These are phyloP conservation scores for Pseudonitzschia multistriata DNA, from an alignment of 108 stramenopile species.

Conservation along the genomic window DNA sequence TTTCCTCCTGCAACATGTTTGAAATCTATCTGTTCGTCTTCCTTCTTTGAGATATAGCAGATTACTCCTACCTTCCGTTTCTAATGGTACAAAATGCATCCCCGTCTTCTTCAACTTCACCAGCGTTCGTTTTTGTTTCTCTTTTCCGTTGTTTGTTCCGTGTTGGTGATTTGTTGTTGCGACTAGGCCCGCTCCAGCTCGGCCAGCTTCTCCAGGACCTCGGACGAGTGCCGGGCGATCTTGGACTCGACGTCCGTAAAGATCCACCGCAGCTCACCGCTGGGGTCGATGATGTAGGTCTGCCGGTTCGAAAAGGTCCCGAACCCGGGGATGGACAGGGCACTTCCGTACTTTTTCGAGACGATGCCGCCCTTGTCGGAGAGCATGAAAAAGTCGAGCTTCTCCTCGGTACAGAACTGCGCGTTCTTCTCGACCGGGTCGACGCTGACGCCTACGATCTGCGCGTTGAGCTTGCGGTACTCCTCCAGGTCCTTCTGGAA, in stretches of 20 bases:
- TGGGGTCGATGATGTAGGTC: constrained; percentile 83
- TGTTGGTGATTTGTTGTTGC: too few species aligned
- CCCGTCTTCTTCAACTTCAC: too few species aligned
- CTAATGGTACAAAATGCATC: too few species aligned
- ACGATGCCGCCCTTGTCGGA: constrained; percentile 64
- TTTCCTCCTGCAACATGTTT: too few species aligned
- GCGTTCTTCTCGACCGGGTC: constrained; percentile 81
- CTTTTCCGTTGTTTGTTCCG: too few species aligned
- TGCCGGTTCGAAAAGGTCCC: constrained; percentile 82
- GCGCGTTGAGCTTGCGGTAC: constrained; percentile 57
- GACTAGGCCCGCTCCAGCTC: constrained; percentile 42
- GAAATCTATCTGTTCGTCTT: too few species aligned
- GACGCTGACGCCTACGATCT: constrained; percentile 80
- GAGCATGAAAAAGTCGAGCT: constrained; percentile 75
- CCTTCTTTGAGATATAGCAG: too few species aligned
- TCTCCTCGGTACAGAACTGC: constrained; percentile 66
- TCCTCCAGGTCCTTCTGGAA: constrained; percentile 60
- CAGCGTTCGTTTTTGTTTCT: too few species aligned
- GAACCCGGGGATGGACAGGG: constrained; percentile 70
- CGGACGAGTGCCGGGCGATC: constrained; percentile 62
- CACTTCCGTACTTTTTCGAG: constrained; percentile 56
- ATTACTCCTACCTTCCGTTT: too few species aligned
- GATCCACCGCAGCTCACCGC: constrained; percentile 68
- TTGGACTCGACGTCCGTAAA: constrained; percentile 77
- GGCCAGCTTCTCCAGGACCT: constrained; percentile 70